Evolutionary conservation across 768 basidiomycete species (phyloP).

Genomic region (Tricholoma furcatifolium): DNA sequence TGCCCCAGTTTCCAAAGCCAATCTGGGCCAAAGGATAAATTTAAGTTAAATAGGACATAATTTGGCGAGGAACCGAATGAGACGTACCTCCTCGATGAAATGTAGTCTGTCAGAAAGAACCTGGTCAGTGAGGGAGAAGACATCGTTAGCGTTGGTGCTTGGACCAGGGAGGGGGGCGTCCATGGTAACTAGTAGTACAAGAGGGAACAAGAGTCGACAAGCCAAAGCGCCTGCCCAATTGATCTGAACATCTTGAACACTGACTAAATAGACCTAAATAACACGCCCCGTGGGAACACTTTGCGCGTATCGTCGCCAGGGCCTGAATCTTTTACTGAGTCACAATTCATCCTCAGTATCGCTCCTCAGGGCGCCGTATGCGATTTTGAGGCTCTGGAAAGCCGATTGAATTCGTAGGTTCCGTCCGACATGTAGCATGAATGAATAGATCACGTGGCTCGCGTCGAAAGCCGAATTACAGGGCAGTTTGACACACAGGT

Average conservation of each 20-base stretch:
- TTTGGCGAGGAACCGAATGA: slow-evolving; percentile 6
- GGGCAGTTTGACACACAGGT: background rate
- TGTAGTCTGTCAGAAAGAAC: slow-evolving; percentile 67
- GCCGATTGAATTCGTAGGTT: no score
- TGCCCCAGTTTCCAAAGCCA: slow-evolving; percentile 92
- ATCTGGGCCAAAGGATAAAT: slow-evolving; percentile 44
- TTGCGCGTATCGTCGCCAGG: slow-evolving; percentile 14
- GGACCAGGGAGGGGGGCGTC: slow-evolving; percentile 31
- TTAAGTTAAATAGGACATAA: slow-evolving; percentile 11
- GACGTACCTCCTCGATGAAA: slow-evolving; percentile 70
- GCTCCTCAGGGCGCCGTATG: no score
- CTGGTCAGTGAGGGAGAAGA: slow-evolving; percentile 75
- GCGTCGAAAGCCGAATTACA: background rate
- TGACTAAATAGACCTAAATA: slow-evolving; percentile 37
- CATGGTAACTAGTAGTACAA: slow-evolving; percentile 52
- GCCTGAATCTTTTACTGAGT: background rate
- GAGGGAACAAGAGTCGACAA: slow-evolving; percentile 33
- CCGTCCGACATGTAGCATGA: background rate
- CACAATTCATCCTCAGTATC: background rate
- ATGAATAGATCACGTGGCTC: slow-evolving; percentile 3
- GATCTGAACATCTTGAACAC: slow-evolving; percentile 32
- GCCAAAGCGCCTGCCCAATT: slow-evolving; percentile 11
- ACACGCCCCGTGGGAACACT: slow-evolving; percentile 18
- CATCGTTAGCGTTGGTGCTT: slow-evolving; percentile 47
- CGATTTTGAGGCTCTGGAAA: no score